A percentile compares a stretch with the other conserved stretches of the same genome.
These are phyloP conservation scores for Simplicillium aogashimaense DNA, from an alignment of 2,329 filamentous ascomycete species.

Conservation along the genomic window DNA sequence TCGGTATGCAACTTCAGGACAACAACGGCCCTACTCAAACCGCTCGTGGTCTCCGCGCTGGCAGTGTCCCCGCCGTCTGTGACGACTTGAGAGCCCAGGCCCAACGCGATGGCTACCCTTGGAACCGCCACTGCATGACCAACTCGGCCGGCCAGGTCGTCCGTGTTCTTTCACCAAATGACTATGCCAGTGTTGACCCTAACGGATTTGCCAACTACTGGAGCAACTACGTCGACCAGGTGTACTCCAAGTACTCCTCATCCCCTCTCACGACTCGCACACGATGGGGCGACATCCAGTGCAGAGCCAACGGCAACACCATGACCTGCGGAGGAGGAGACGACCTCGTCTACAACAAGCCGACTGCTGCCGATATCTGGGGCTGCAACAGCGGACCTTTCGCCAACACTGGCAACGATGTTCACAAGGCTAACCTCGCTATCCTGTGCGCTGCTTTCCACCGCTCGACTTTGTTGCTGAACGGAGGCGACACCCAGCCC, in stretches of 20 bases:
- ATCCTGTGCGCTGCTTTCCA: conserved; percentile 39
- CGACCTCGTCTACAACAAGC: conserved; percentile 31
- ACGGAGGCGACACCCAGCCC: conserved; percentile 38
- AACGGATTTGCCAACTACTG: conserved; percentile 30
- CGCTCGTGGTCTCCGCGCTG: conserved; percentile 25
- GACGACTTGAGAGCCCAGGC: conserved; percentile 25
- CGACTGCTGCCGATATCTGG: conserved; percentile 34
- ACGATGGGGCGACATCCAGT: conserved; percentile 29
- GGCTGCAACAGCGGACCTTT: conserved; percentile 40
- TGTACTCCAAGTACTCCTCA: conserved; percentile 30
- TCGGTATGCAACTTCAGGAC: conserved; percentile 34
- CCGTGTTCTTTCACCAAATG: conserved; percentile 32
- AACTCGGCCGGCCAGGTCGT: conserved; percentile 23
- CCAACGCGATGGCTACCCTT: conserved; percentile 25
- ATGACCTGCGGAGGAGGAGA: conserved; percentile 29
- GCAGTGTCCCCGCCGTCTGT: conserved; percentile 28
- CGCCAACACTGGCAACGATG: conserved; percentile 20
- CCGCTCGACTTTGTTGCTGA: conserved; percentile 33
- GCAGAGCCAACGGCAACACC: conserved; percentile 23
- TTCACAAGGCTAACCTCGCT: conserved; percentile 32
- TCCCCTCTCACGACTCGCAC: conserved; percentile 32
- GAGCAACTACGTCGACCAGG: conserved; percentile 30
- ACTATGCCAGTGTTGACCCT: conserved; percentile 23
- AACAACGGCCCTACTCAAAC: conserved; percentile 23
- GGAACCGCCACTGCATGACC: conserved; percentile 33